Conservation (phyloP, 495 filamentous ascomycete genomes). For the Penicillium herquei region DNA sequence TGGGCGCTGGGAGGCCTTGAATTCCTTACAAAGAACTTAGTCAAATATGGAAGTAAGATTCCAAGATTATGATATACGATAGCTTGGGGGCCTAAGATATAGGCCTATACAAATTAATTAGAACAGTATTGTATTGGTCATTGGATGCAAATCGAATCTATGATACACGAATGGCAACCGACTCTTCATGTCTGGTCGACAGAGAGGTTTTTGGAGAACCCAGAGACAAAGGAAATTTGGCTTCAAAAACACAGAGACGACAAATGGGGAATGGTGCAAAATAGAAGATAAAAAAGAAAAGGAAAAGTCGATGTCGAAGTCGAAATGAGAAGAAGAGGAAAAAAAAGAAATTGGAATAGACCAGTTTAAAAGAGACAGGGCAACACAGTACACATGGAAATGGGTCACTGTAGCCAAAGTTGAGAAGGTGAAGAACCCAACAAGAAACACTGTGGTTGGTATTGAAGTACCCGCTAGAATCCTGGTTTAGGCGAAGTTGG, state of each 20-base stretch:
- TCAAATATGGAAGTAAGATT: too few relatives aligned
- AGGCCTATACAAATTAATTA: not conserved
- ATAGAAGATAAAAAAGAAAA: slow-evolving; percentile 16
- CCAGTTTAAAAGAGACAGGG: slow-evolving; percentile 27
- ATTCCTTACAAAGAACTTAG: too few relatives aligned
- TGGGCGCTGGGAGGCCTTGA: too few relatives aligned
- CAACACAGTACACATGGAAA: slow-evolving; percentile 24
- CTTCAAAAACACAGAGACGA: slow-evolving; percentile 21
- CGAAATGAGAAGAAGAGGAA: slow-evolving; percentile 27
- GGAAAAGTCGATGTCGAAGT: slow-evolving; percentile 24
- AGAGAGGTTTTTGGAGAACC: slow-evolving; percentile 21
- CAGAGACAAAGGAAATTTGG: slow-evolving; percentile 33
- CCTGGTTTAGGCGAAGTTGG: slow-evolving; percentile 2
- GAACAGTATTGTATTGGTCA: slow-evolving; percentile 26
- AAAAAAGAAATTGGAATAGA: slow-evolving; percentile 16
- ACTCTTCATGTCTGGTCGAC: slow-evolving; percentile 15
- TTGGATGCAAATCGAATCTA: slow-evolving; percentile 35
- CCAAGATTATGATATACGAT: too few relatives aligned
- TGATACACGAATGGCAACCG: slow-evolving; percentile 36
- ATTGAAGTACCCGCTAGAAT: not conserved
- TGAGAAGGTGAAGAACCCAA: not conserved
- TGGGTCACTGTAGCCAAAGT: slow-evolving; percentile 1
- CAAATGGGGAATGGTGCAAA: slow-evolving; percentile 24
- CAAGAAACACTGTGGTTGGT: not conserved
- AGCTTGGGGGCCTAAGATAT: not conserved